Percentiles rank a stretch among this genome's conserved stretches.
Evolutionary conservation across 2,329 filamentous ascomycete genomes (phyloP).

Genomic region (Coniosporium tulheliwenetii): DNA sequence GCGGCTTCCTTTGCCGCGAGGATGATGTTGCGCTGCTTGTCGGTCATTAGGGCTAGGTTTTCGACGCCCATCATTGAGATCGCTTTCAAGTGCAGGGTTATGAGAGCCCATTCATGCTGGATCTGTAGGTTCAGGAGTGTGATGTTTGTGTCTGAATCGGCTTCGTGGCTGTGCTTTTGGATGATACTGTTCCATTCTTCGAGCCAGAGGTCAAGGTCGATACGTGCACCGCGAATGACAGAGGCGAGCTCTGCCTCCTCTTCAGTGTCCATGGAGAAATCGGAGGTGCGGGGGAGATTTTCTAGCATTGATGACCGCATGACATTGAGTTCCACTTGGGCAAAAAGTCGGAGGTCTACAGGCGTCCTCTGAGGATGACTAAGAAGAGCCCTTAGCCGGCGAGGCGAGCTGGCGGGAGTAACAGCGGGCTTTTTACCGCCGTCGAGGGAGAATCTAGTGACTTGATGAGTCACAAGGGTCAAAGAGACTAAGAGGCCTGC

Average conservation of each 20-base stretch:
- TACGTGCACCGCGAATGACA: conserved; percentile 27
- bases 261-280: not conserved
- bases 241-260: conserved; percentile 5
- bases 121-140: conserved; percentile 32
- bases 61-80: conserved; percentile 32
- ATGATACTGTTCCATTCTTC: conserved; percentile 20
- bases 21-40: conserved; percentile 30
- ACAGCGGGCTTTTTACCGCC: conserved; percentile 29
- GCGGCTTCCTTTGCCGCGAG: conserved; percentile 35
- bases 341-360: conserved; percentile 35
- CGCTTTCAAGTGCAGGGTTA: conserved; percentile 36
- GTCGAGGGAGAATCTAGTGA: conserved; percentile 20
- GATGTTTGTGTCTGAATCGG: conserved; percentile 16
- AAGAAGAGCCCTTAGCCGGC: conserved; percentile 30
- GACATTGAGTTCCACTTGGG: conserved; percentile 34
- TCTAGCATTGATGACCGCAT: conserved; percentile 18
- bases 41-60: conserved; percentile 35
- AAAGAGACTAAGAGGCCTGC: too few relatives aligned
- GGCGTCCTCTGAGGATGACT: conserved; percentile 26
- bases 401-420: conserved; percentile 17
- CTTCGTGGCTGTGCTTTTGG: conserved; percentile 2
- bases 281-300: conserved; percentile 3
- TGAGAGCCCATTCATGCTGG: conserved; percentile 37
- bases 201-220: conserved; percentile 35
- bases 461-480: too few relatives aligned